Percentiles rank a stretch among this genome's conserved stretches.
Conservation (phyloP, 768 basidiomycete species). For the Auricularia sp. region DNA sequence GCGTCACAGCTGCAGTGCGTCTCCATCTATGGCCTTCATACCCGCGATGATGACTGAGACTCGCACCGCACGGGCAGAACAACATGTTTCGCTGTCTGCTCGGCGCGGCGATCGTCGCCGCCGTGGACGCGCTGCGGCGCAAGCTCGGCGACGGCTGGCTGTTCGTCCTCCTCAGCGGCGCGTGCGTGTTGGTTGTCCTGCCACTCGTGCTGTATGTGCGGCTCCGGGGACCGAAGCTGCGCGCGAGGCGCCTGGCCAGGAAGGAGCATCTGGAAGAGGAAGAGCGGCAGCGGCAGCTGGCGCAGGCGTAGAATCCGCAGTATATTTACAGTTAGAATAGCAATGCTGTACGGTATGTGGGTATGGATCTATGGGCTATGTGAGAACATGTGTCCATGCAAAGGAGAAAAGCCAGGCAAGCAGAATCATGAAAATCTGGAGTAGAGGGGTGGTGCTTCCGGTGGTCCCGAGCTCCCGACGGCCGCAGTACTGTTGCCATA, state of each 20-base stretch:
- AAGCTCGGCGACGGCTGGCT: neutral
- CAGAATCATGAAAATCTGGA: too few species aligned
- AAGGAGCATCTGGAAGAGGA: neutral
- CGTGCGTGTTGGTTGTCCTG: neutral
- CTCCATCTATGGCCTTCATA: neutral
- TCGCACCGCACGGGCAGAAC: constrained; percentile 9
- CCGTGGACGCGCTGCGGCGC: constrained; percentile 1
- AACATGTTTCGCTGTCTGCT: constrained; percentile 14
- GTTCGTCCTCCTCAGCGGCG: neutral
- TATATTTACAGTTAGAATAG: neutral
- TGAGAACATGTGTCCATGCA: too few species aligned
- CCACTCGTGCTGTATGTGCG: neutral
- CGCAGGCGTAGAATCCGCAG: neutral
- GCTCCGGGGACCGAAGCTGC: neutral
- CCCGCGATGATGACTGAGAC: neutral
- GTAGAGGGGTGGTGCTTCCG: too few species aligned
- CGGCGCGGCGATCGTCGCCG: constrained; percentile 9
- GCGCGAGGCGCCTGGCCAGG: neutral
- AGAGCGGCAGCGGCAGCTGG: neutral
- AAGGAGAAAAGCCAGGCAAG: too few species aligned
- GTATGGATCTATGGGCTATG: neutral
- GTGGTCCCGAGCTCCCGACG: too few species aligned
- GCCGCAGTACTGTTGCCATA: too few species aligned
- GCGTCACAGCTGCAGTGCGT: constrained; percentile 16
- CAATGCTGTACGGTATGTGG: neutral